Base-by-base conservation (phyloP, 2,329 filamentous ascomycete species). In the Talaromyces sp. region DNA sequence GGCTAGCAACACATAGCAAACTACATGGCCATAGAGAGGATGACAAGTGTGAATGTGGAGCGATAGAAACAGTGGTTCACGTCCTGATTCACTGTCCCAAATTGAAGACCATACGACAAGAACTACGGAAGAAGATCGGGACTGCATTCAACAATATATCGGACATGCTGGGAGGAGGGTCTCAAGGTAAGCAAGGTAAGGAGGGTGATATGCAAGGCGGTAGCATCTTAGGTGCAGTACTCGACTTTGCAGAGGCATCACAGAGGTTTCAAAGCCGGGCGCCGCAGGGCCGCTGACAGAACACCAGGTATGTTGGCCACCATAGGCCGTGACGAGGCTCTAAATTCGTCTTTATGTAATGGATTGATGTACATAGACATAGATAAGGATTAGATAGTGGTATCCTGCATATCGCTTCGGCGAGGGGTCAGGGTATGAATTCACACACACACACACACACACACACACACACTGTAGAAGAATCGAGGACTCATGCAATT, bases 341-440 rank as follows among this genome's bases (percentile, higher is more conserved):
- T 43, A 71, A 70, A 67, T 69, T 71, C 64, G 63, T 67, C 66
- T 62, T 61, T 60, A 71, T 67, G 67, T 67, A 68, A 66, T 68
- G 66, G 69, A 63, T 66, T 62, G 70, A 37, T 63, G 66, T 69
- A 69, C 56, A 65, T 69, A 69, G 66, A 68, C 22, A 63, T 64
- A 70, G 14, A 69, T 33, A 45, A 59, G 63, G 63, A 63, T 65
- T 66, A 68, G 69, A 67, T 68, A 67, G 68, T 62, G 52, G 56
- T 65, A 65, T 62, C 68, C 67, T 69, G 66, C 69, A 70, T 59
- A 59, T 47, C 57, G 41, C 57, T 67, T 61, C 19, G 63, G 69
- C 67, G 68, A 70, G 67, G 68, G 68, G 67, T 64, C 69, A 70
- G 68, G 19, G 68, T 69, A 69, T 67, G 65, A 68, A 69, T 27